phyloP scores from a whole-genome alignment of 352 stramenopile species.

The Globisporangium echinulatum region DNA sequence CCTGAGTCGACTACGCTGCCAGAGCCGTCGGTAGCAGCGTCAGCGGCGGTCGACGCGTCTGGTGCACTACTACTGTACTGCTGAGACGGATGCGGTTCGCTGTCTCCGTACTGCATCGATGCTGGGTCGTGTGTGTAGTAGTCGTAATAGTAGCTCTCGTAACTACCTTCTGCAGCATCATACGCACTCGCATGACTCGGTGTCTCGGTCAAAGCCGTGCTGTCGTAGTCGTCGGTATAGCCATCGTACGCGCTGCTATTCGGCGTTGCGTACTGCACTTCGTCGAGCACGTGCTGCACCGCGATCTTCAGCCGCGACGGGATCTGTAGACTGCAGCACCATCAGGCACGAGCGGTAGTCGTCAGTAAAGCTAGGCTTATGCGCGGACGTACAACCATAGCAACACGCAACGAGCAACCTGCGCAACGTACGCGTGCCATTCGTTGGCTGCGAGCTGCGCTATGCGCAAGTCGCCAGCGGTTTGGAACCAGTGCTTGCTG shows the following conservation, averaged over 20 bases:
- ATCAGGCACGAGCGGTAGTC: background rate
- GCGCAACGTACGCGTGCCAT: conserved; percentile 46
- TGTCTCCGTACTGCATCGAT: background rate
- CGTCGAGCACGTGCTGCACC: conserved; percentile 53
- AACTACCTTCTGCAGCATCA: background rate
- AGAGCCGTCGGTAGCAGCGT: too few species aligned
- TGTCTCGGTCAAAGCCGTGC: background rate
- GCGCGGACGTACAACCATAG: too few species aligned
- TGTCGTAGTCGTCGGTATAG: conserved; percentile 4
- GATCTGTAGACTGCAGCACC: conserved; percentile 32
- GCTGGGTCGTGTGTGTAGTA: conserved; percentile 4
- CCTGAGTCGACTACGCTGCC: too few species aligned
- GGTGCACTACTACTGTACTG: background rate
- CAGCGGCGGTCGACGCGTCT: background rate
- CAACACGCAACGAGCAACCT: too few species aligned
- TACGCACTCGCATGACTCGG: background rate
- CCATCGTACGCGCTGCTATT: conserved; percentile 8
- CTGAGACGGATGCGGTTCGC: too few species aligned
- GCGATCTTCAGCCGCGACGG: conserved; percentile 56
- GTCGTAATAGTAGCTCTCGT: conserved; percentile 7
- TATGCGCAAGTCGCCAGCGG: conserved; percentile 41
- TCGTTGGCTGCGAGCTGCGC: conserved; percentile 29
- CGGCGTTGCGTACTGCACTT: conserved; percentile 13
- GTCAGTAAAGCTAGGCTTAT: background rate
- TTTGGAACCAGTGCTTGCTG: conserved; percentile 70